phyloP scores from a whole-genome alignment of 2,329 filamentous ascomycete species.

The Periconia macrospinosa region DNA sequence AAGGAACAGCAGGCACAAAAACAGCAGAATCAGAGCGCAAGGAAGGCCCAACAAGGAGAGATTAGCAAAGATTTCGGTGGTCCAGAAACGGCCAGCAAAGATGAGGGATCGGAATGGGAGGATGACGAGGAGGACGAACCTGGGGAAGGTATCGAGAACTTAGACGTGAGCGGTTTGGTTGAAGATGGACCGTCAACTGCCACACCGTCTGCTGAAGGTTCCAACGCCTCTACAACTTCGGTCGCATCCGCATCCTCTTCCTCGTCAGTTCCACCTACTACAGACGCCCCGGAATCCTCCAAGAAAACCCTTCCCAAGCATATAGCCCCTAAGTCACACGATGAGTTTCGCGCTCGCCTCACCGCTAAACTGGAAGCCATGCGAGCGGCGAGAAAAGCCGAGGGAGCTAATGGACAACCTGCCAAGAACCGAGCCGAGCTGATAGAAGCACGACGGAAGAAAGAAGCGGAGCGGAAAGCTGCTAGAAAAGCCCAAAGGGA shows the following conservation, averaged over 20 bases:
- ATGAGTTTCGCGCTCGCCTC: conserved; percentile 75
- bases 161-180: conserved; percentile 42
- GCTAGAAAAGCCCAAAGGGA: conserved; percentile 85
- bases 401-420: conserved; percentile 77
- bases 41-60: conserved; percentile 33
- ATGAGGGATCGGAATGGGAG: conserved; percentile 26
- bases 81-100: conserved; percentile 25
- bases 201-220: conserved; percentile 35
- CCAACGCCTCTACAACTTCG: conserved; percentile 44
- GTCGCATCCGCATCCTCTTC: conserved; percentile 50
- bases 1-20: conserved; percentile 49
- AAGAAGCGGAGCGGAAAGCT: conserved; percentile 81
- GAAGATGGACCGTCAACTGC: conserved; percentile 40
- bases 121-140: conserved; percentile 26
- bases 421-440: conserved; percentile 88
- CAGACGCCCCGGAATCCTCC: conserved; percentile 29
- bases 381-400: conserved; percentile 83
- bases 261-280: conserved; percentile 49
- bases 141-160: conserved; percentile 23
- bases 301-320: conserved; percentile 33
- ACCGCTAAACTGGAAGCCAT: conserved; percentile 83
- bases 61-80: conserved; percentile 28
- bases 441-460: conserved; percentile 83
- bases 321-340: conserved; percentile 58
- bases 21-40: conserved; percentile 39